A percentile compares a stretch with the other conserved stretches of the same genome.
phyloP scores from a whole-genome alignment of 1,284 basidiomycete species.

The Chalciporus sp. region DNA sequence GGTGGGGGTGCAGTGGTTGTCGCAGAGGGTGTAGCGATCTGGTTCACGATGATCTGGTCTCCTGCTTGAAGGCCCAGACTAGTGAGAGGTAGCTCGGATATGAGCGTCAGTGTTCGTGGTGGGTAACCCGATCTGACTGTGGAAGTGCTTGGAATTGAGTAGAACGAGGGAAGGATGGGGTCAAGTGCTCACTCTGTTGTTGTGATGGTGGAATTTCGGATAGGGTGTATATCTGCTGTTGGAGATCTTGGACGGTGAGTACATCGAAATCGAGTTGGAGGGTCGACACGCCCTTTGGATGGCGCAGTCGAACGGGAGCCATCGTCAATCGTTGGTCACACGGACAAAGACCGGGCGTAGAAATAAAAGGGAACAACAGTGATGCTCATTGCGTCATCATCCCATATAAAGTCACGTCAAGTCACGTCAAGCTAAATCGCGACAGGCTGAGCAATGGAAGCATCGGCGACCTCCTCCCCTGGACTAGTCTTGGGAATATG shows the following conservation, averaged over 20 bases:
- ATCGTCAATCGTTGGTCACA: constrained; percentile 37
- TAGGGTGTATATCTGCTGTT: constrained; percentile 65
- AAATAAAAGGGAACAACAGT: background rate
- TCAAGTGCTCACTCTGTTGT: constrained; percentile 67
- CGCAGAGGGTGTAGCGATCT: constrained; percentile 37
- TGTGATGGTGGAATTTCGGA: constrained; percentile 75
- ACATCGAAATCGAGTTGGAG: constrained; percentile 67
- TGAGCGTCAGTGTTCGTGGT: constrained; percentile 67
- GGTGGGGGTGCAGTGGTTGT: constrained; percentile 14
- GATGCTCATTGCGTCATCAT: constrained; percentile 16
- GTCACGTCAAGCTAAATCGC: too few relatives aligned
- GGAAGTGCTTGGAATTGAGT: background rate
- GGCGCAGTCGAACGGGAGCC: constrained; percentile 73
- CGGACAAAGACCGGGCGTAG: background rate
- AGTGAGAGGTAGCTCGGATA: constrained; percentile 71
- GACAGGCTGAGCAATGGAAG: constrained; percentile 4
- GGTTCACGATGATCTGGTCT: constrained; percentile 82
- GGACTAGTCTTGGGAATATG: constrained; percentile 7
- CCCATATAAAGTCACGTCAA: constrained; percentile 8
- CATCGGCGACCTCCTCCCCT: background rate
- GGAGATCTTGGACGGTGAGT: constrained; percentile 71
- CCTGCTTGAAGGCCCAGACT: constrained; percentile 77
- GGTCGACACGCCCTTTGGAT: constrained; percentile 81
- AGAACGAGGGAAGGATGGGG: background rate
- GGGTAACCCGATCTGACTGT: constrained; percentile 88